Percentiles rank a stretch among this genome's conserved stretches.
These are phyloP conservation scores for Ceratocystis harringtonii DNA, from an alignment of 2,329 filamentous ascomycete species.

Conservation along the genomic window DNA sequence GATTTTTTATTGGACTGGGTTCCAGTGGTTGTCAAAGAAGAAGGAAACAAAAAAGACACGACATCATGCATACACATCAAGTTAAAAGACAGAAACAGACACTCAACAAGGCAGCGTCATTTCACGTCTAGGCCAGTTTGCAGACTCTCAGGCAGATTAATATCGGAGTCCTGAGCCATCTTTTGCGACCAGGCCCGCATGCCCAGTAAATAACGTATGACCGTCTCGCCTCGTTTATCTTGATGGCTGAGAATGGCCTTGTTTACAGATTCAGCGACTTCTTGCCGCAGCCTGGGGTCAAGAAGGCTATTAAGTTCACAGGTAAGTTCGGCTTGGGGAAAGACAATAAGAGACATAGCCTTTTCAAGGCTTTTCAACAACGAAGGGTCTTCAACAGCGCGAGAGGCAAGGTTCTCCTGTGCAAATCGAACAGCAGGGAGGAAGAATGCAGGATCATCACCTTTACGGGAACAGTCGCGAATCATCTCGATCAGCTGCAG, in stretches of 20 bases:
- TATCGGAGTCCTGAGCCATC: neutral
- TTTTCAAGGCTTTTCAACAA: conserved; percentile 80
- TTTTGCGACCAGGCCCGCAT: conserved; percentile 56
- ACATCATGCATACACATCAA: neutral
- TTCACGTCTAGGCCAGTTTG: conserved; percentile 26
- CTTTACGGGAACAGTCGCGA: conserved; percentile 50
- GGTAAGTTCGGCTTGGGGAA: conserved; percentile 64
- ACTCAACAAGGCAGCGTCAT: neutral
- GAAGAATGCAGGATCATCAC: conserved; percentile 49
- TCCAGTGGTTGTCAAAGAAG: neutral
- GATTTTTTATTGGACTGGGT: neutral
- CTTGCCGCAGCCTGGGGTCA: conserved; percentile 61
- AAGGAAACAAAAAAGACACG: neutral
- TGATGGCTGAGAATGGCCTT: conserved; percentile 67
- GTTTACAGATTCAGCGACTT: conserved; percentile 81
- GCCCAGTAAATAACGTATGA: conserved; percentile 66
- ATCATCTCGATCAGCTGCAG: conserved; percentile 92
- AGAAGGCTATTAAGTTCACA: conserved; percentile 62
- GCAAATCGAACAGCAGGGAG: conserved; percentile 72
- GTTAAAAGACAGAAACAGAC: neutral
- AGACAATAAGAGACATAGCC: conserved; percentile 85
- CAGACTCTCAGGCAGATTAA: conserved; percentile 24
- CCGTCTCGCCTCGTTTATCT: conserved; percentile 59
- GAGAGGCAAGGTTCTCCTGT: conserved; percentile 69
- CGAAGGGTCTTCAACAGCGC: conserved; percentile 63